Evolutionary conservation across 805 yeast genomes (phyloP), one percentile per base, ranked within the genome.

Genomic region (Pichia occidentalis): DNA sequence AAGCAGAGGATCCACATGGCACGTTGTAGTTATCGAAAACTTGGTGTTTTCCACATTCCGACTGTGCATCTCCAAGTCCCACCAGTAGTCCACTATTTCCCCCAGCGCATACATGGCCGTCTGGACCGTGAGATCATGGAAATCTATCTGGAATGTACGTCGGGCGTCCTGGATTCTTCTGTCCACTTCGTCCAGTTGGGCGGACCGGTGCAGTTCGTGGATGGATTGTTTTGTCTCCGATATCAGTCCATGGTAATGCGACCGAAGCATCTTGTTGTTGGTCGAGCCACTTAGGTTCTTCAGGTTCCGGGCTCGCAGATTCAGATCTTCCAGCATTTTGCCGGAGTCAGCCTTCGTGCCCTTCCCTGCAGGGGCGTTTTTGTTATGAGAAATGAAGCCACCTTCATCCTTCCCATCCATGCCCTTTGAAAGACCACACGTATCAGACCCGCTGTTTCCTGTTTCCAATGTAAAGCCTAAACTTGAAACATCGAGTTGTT

Each of bases 81-180:
- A 83, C 92, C 92, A 83, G 4, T 52, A 57, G 0, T 50, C 29
- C 3, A 79, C 51, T 0, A 68, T 70, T 9, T 27, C 34, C 5
- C 51, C 39, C 1, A 69, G 57, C 2, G 69, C 52, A 2, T 40
- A 37, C 6, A 67, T 46, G 0, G 87, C 85, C 23, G 65, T 67
- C 0, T 60, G 47, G 8, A 75, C 75, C 7, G 58, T 54, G 39
- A 68, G 65, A 0, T 70, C 67, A 54, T 83, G 92, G 7, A 81
- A 64, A 58, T 83, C 90, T 3, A 80, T 20, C 12, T 28, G 45
- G 30, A 50, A 49, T 28, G 56, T 16, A 38, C 45, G 36, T 7
- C 25, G 21, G 0, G 56, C 60, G 4, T 31, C 22, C 7, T 23
- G 16, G 12, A 40, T 26, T 12, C 23, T 35, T 2, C 17, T 14